phyloP scores from a whole-genome alignment of 257 asterid species.

The Solanum tacnaense region DNA sequence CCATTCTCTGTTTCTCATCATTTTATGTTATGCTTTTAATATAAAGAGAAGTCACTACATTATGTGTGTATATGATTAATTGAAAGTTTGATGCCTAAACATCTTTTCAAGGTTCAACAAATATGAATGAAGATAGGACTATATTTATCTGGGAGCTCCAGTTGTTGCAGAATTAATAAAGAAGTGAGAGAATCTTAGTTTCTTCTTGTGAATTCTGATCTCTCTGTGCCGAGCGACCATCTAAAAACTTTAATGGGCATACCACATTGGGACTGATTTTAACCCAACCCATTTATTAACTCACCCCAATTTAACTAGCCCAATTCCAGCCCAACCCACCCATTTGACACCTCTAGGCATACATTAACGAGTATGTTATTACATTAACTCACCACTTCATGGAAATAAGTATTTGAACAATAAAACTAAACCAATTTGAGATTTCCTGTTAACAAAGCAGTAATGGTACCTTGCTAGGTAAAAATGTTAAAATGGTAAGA shows the following conservation, averaged over 20 bases:
- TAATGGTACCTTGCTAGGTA: not conserved
- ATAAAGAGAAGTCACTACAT: not conserved
- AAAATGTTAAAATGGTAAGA: not conserved
- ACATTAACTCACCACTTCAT: not conserved
- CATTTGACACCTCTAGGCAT: not conserved
- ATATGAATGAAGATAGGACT: not conserved
- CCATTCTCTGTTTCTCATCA: not conserved
- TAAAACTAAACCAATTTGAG: not conserved
- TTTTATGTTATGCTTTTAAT: not conserved
- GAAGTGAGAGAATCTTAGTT: not conserved
- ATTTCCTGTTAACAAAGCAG: not conserved
- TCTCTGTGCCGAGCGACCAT: not conserved
- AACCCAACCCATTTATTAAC: not conserved
- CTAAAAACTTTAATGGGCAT: not conserved
- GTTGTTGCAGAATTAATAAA: not conserved
- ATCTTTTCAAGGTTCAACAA: not conserved
- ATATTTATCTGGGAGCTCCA: not conserved
- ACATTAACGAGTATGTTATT: not conserved
- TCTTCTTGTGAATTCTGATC: not conserved
- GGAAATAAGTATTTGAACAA: not conserved
- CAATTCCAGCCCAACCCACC: not conserved
- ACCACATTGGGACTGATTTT: not conserved
- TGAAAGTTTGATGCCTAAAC: not conserved
- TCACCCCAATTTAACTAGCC: not conserved
- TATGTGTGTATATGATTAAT: not conserved